These are phyloP conservation scores for Apostasia ramifera DNA, from an alignment of 106 monocot species.

Conservation along the genomic window DNA sequence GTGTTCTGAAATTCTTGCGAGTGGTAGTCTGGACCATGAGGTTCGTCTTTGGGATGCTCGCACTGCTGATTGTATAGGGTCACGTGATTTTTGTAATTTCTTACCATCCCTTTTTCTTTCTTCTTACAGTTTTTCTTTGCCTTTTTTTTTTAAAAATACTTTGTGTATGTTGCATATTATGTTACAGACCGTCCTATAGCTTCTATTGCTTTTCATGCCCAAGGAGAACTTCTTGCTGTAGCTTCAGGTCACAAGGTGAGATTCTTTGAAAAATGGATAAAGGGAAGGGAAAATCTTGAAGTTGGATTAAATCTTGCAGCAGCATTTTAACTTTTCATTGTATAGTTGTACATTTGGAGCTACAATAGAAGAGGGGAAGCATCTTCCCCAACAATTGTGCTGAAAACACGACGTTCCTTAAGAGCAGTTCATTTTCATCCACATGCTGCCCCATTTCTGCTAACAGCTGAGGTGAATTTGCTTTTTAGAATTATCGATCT, in stretches of 20 bases:
- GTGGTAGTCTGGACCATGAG: constrained; percentile 98
- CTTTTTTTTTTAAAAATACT: not conserved
- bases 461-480: constrained; percentile 80
- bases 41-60: constrained; percentile 91
- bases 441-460: constrained; percentile 75
- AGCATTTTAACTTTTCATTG: constrained; percentile 5
- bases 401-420: constrained; percentile 85
- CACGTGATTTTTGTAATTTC: constrained; percentile 73
- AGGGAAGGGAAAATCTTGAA: not conserved
- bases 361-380: constrained; percentile 67
- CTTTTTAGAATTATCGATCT: not conserved
- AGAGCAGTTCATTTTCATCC: constrained; percentile 99
- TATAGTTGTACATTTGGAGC: constrained; percentile 89
- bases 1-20: constrained; percentile 82
- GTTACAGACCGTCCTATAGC: constrained; percentile 89
- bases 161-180: not conserved
- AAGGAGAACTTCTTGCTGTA: constrained; percentile 93
- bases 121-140: not conserved
- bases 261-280: not conserved
- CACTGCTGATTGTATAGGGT: constrained; percentile 76
- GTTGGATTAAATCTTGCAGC: not conserved
- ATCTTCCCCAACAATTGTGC: constrained; percentile 65
- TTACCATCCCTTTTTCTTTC: constrained; percentile 1
- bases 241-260: constrained; percentile 96
- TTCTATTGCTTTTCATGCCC: constrained; percentile 97